Base-by-base conservation (phyloP, 2,329 filamentous ascomycete species). In the Ophiostoma triangulosporum region DNA sequence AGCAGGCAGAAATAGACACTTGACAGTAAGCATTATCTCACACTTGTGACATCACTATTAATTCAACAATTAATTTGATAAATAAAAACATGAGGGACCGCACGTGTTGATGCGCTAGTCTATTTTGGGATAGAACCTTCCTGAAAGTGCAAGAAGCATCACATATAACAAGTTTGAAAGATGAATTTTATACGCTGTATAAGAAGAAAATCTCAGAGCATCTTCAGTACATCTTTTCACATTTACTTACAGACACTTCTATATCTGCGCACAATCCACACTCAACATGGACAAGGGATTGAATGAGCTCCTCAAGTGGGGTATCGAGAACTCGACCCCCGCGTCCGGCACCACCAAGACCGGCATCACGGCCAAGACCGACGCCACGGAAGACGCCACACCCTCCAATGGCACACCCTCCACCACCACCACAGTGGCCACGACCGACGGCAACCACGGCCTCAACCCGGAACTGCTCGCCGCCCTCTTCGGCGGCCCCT, bases 401-500 rank as follows among this genome's bases (percentile, higher is more conserved):
- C 32, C 45, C 6, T 35, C 59, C 51, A 57, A 64, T 17, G 36
- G 62, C 32, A 58, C 64, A 58, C 57, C 65, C 32, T 60, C 64
- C n/a, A 32, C 43, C 20, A 31, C n/a, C n/a, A n/a, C n/a, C n/a
- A n/a, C n/a, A n/a, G n/a, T n/a, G n/a, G n/a, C n/a, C n/a, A n/a
- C n/a, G n/a, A n/a, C n/a, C n/a, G n/a, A n/a, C n/a, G n/a, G 14
- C 15, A 66, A 68, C 57, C 61, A 64, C 35, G 63, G 71, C 54
- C 74, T 93, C 59, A 82, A 82, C 62, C 76, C 85, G 15, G 81
- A 88, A 54, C 75, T 84, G 55, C 75, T 96, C 56, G 78, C 79
- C 43, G 75, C 84, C 14, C 75, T 96, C 53, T 77, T 94, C 64
- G 89, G 89, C 68, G 88, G 86, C 0, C 87, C 87, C 40, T 88